Evolutionary conservation across 345 rosid genomes (phyloP).

Genomic region (Turnera subulata): DNA sequence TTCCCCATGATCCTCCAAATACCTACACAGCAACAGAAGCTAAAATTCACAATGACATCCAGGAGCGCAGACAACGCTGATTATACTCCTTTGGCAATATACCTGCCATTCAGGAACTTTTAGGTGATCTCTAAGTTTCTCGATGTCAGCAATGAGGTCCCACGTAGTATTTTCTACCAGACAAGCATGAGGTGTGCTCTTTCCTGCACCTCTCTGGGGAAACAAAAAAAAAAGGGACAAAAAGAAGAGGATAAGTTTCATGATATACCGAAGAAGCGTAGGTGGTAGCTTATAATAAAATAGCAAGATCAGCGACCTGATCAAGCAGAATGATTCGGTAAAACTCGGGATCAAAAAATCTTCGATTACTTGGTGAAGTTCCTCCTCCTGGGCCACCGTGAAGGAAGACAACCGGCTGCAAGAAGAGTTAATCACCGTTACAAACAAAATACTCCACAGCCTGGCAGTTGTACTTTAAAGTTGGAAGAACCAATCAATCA

Average conservation of each 20-base stretch:
- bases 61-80: too few relatives aligned
- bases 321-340: slow-evolving; percentile 81
- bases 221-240: not conserved
- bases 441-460: not conserved
- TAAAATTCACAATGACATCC: slow-evolving; percentile 1
- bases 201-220: slow-evolving; percentile 82
- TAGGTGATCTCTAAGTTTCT: slow-evolving; percentile 75
- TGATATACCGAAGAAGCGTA: slow-evolving; percentile 3
- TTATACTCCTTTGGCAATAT: slow-evolving; percentile 4
- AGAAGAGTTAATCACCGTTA: slow-evolving; percentile 3
- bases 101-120: slow-evolving; percentile 95
- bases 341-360: slow-evolving; percentile 83
- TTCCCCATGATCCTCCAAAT: slow-evolving; percentile 99
- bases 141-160: slow-evolving; percentile 82
- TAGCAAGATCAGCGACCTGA: slow-evolving; percentile 47
- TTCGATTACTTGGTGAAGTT: slow-evolving; percentile 65
- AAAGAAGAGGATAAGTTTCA: not conserved
- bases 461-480: not conserved
- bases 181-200: slow-evolving; percentile 97
- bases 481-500: not conserved
- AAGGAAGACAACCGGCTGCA: slow-evolving; percentile 93
- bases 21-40: slow-evolving; percentile 37
- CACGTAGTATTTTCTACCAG: slow-evolving; percentile 87
- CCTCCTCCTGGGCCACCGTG: slow-evolving; percentile 99
- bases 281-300: not conserved